These are phyloP conservation scores for Myxozyma mucilagina DNA, from an alignment of 805 yeast species.

Conservation along the genomic window DNA sequence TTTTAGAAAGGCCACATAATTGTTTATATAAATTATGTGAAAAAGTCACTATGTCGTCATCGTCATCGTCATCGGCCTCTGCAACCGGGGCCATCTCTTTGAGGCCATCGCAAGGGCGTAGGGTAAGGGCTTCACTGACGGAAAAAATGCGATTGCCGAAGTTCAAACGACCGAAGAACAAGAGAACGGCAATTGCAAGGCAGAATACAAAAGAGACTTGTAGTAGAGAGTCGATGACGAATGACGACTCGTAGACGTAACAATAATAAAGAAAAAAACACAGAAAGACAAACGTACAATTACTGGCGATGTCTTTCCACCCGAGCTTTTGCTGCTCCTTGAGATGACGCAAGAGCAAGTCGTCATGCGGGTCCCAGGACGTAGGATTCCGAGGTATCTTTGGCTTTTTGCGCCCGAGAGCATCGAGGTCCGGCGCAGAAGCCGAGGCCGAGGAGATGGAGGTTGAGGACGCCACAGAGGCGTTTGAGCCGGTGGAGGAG, in stretches of 20 bases:
- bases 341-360: constrained; percentile 65
- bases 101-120: constrained; percentile 2
- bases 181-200: neutral
- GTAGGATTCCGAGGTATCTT: constrained; percentile 45
- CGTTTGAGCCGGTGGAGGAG: constrained; percentile 28
- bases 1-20: neutral
- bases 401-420: constrained; percentile 31
- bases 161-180: neutral
- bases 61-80: no score
- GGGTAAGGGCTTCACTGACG: neutral
- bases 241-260: neutral
- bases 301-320: constrained; percentile 83
- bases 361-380: constrained; percentile 81
- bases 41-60: no score
- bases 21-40: neutral
- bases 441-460: constrained; percentile 16
- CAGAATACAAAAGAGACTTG: no score
- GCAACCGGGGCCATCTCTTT: no score
- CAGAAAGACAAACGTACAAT: constrained; percentile 41
- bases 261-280: neutral
- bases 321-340: constrained; percentile 83
- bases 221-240: neutral
- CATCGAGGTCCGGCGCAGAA: constrained; percentile 24
- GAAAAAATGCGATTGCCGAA: neutral
- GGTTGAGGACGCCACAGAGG: constrained; percentile 21